A percentile compares a stretch with the other conserved stretches of the same genome.
Evolutionary conservation across 2,329 filamentous ascomycete species (phyloP).

Genomic region (Pseudocercospora fuligena): DNA sequence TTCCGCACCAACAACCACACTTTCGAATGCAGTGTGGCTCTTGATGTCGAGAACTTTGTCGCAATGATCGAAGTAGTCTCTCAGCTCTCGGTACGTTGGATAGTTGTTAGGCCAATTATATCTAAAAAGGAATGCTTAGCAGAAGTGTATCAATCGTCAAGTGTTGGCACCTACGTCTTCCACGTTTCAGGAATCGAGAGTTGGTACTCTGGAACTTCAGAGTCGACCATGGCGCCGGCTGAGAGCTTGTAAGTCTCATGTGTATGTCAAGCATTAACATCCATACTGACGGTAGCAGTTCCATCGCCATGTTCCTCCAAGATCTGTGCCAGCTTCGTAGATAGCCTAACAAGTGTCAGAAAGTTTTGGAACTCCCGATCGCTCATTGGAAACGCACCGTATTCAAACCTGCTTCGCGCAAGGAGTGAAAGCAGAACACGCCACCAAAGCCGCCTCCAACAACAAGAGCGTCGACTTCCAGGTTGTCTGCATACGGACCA

Average conservation of each 20-base stretch:
- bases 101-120: slow-evolving; percentile 26
- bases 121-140: slow-evolving; percentile 13
- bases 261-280: not conserved
- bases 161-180: slow-evolving; percentile 46
- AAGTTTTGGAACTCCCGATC: not conserved
- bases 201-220: slow-evolving; percentile 53
- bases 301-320: slow-evolving; percentile 53
- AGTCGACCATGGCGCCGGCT: slow-evolving; percentile 52
- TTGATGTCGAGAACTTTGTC: slow-evolving; percentile 61
- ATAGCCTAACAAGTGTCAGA: slow-evolving; percentile 24
- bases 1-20: slow-evolving; percentile 58
- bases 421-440: slow-evolving; percentile 42
- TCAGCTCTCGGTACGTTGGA: slow-evolving; percentile 49
- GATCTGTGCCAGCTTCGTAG: slow-evolving; percentile 43
- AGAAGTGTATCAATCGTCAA: not conserved
- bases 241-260: slow-evolving; percentile 35
- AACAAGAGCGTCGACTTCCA: slow-evolving; percentile 33
- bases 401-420: slow-evolving; percentile 6
- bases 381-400: not conserved
- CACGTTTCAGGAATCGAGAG: slow-evolving; percentile 52
- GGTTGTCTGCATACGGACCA: slow-evolving; percentile 34
- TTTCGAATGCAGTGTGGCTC: slow-evolving; percentile 59
- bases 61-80: slow-evolving; percentile 64
- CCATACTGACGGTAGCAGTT: slow-evolving; percentile 48
- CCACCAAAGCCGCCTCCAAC: slow-evolving; percentile 53